A percentile compares a stretch with the other conserved stretches of the same genome.
Conservation (phyloP, 768 basidiomycete genomes). For the Lactarius sp. region DNA sequence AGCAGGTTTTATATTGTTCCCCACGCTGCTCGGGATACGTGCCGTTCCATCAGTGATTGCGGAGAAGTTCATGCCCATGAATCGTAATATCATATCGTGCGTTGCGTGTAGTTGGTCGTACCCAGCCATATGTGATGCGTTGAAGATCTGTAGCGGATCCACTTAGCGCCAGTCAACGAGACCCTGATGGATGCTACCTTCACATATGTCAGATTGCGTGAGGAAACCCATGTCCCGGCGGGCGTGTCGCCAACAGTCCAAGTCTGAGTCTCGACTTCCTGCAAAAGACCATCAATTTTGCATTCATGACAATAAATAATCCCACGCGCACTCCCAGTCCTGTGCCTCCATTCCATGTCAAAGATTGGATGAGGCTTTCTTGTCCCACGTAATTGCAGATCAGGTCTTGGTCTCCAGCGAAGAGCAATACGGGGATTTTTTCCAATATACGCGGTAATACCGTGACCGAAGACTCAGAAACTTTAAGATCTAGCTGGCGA, state of each 20-base stretch:
- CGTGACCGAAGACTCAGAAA: slow-evolving; percentile 64
- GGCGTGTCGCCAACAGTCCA: slow-evolving; percentile 72
- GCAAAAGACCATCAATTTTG: slow-evolving; percentile 9
- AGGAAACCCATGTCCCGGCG: slow-evolving; percentile 88
- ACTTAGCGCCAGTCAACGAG: not conserved
- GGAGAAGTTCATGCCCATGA: slow-evolving; percentile 89
- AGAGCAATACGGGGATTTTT: slow-evolving; percentile 80
- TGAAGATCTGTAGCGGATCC: slow-evolving; percentile 58
- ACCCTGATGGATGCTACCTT: slow-evolving; percentile 48
- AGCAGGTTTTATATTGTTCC: slow-evolving; percentile 61
- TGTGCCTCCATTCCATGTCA: slow-evolving; percentile 81
- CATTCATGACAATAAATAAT: not conserved
- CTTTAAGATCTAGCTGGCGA: slow-evolving; percentile 47
- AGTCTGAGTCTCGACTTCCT: slow-evolving; percentile 64
- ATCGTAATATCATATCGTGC: slow-evolving; percentile 98
- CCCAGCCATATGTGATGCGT: slow-evolving; percentile 95
- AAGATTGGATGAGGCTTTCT: slow-evolving; percentile 73
- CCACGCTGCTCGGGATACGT: slow-evolving; percentile 74
- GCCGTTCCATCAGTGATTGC: slow-evolving; percentile 77
- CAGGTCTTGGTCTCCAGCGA: slow-evolving; percentile 91
- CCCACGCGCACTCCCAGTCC: slow-evolving; percentile 70
- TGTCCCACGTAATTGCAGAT: slow-evolving; percentile 96
- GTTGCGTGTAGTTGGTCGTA: slow-evolving; percentile 82
- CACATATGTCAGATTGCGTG: slow-evolving; percentile 88
- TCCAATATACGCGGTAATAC: slow-evolving; percentile 76